Evolutionary conservation across 1,284 basidiomycete genomes (phyloP).

Genomic region (Malassezia globosa): DNA sequence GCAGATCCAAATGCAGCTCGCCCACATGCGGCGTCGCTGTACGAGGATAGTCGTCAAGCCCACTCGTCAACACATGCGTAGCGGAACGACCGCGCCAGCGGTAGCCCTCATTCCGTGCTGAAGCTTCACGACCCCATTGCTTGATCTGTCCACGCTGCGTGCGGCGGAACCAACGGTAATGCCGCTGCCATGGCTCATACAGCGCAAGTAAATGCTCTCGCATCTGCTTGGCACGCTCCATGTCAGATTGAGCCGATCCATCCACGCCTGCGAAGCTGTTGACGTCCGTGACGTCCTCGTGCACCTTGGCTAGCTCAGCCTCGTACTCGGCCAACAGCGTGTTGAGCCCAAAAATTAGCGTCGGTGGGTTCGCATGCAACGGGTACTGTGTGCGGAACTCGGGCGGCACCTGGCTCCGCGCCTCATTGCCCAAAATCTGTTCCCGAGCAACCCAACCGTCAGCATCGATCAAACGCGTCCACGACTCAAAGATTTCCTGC

Average conservation of each 20-base stretch:
- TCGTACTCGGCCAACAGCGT: conserved; percentile 67
- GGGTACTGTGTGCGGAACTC: conserved; percentile 88
- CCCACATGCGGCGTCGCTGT: conserved; percentile 69
- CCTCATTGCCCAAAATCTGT: conserved; percentile 89
- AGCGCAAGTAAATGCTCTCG: conserved; percentile 60
- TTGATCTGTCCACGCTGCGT: conserved; percentile 78
- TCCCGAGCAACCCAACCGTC: conserved; percentile 90
- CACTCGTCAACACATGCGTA: conserved; percentile 77
- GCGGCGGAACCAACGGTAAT: conserved; percentile 88
- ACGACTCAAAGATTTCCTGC: conserved; percentile 74
- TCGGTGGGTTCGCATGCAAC: conserved; percentile 84
- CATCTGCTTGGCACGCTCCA: conserved; percentile 29
- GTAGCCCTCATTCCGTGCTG: conserved; percentile 76
- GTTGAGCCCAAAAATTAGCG: conserved; percentile 76
- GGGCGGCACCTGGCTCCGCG: conserved; percentile 61
- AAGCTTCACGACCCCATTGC: conserved; percentile 68
- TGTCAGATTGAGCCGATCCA: conserved; percentile 19
- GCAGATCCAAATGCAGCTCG: conserved; percentile 80
- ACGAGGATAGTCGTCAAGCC: conserved; percentile 88
- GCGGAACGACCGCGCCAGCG: conserved; percentile 83
- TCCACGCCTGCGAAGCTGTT: conserved; percentile 7
- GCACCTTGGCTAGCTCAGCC: conserved; percentile 37
- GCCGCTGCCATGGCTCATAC: conserved; percentile 69
- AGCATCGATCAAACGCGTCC: conserved; percentile 79
- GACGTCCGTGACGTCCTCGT: conserved; percentile 10